Evolutionary conservation across 2,329 filamentous ascomycete species (phyloP).

Genomic region (Laburnicola sp.): DNA sequence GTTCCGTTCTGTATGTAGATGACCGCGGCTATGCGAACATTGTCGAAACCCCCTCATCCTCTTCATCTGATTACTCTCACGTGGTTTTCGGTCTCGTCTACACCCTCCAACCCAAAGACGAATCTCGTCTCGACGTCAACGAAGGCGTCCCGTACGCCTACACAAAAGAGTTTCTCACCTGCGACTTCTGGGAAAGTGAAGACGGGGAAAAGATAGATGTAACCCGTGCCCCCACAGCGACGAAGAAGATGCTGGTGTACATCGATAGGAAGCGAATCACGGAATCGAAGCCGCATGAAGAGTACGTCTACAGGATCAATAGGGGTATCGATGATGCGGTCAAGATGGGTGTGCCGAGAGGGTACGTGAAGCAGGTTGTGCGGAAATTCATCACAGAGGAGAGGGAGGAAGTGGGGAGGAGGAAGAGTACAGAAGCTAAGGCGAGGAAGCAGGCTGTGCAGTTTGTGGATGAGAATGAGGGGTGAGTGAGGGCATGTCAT

Average conservation of each 20-base stretch:
- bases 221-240: conserved; percentile 21
- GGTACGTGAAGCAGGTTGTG: conserved; percentile 60
- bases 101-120: conserved; percentile 29
- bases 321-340: conserved; percentile 63
- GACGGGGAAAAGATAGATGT: conserved; percentile 22
- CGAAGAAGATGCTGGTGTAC: conserved; percentile 59
- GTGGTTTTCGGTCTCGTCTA: conserved; percentile 45
- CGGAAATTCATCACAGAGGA: conserved; percentile 53
- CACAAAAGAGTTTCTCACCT: conserved; percentile 54
- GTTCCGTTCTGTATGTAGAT: no score
- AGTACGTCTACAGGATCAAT: conserved; percentile 69
- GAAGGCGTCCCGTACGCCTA: conserved; percentile 68
- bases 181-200: conserved; percentile 48
- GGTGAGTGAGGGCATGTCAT: conserved; percentile 7
- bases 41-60: conserved; percentile 35
- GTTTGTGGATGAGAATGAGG: conserved; percentile 40
- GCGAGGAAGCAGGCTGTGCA: conserved; percentile 44
- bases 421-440: conserved; percentile 28
- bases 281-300: conserved; percentile 52
- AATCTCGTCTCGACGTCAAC: conserved; percentile 44
- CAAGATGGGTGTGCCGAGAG: conserved; percentile 55
- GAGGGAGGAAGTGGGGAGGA: conserved; percentile 20
- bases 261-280: conserved; percentile 54
- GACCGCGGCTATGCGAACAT: conserved; percentile 69
- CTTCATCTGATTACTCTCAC: conserved; percentile 39